Percentiles rank a stretch among this genome's conserved stretches.
phyloP scores from a whole-genome alignment of 169 alveolate species.

The Perkinsus marinus region DNA sequence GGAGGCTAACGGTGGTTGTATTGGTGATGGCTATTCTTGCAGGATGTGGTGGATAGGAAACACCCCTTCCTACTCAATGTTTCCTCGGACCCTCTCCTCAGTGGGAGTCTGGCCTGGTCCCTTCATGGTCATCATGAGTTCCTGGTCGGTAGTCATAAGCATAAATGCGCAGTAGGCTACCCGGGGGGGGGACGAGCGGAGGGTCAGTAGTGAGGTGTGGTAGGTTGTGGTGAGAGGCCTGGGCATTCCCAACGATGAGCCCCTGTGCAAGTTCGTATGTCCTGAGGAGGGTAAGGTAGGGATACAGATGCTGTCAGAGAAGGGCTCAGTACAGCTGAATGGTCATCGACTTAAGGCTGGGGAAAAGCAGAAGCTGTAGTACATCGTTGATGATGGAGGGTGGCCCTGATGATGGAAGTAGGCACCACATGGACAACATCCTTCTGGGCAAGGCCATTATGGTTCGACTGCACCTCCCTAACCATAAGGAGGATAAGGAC shows the following conservation, averaged over 20 bases:
- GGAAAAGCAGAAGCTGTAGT: neutral
- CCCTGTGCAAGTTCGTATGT: neutral
- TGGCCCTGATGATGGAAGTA: neutral
- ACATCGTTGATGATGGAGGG: neutral
- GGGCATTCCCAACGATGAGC: neutral
- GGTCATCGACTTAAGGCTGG: neutral
- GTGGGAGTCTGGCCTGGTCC: neutral
- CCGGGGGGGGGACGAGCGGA: too few relatives aligned
- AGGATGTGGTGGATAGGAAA: neutral
- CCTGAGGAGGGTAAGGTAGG: neutral
- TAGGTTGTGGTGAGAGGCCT: neutral
- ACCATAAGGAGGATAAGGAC: neutral
- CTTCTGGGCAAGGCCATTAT: neutral
- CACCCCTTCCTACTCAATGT: constrained; percentile 1
- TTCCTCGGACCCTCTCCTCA: neutral
- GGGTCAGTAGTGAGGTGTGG: neutral
- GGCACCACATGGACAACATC: neutral
- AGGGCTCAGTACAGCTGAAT: neutral
- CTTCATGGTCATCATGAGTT: neutral
- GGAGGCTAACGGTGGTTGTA: neutral
- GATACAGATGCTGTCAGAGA: neutral
- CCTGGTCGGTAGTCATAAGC: neutral
- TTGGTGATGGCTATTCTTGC: neutral
- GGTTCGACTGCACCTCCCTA: neutral
- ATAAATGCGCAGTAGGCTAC: neutral